Evolutionary conservation across 441 rosid genomes (phyloP), one percentile per base, ranked within the genome.

Genomic region (Brassica balearica): DNA sequence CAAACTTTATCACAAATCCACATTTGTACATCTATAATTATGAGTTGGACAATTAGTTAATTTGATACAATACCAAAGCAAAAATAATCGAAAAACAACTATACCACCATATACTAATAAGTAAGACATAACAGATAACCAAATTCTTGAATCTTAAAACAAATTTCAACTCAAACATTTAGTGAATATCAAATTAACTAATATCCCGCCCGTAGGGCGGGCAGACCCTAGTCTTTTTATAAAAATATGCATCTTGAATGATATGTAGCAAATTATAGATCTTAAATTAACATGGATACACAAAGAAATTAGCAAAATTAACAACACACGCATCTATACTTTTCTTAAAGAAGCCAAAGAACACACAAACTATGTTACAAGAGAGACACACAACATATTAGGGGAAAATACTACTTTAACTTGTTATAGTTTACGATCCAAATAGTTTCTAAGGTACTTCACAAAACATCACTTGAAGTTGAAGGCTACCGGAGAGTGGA

Each of bases 401-500:
- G 4, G 59, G 22, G 59, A 9, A 58, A 19, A 9, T 14, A 61
- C 65, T 61, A 61, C 10, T 25, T 12, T 2, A 61, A 61, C 65
- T 61, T 41, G 15, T 66, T 66, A 46, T 66, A 22, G 56, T 22
- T 56, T 56, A 2, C 25, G 12, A 56, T 56, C 59, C 59, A 53
- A 15, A 53, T 53, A 15, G 10, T 53, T 53, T 53, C 22, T 53
- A 53, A 53, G 58, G 10, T 34, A 48, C 56, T 60, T 41, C 0
- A 20, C 34, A 27, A 34, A 0, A 53, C 2, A 71, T 38, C 71
- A 58, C 4, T 5, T 10, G 8, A 41, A 65, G 10, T 5, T 11
- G 8, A 46, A 66, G 12, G 58, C 46, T 64, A 20, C 51, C 69
- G 72, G 77, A 69, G 72, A 66, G 76, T 65, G 17, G 56, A 15